A percentile compares a stretch with the other conserved stretches of the same genome.
phyloP scores from a whole-genome alignment of 2,329 filamentous ascomycete genomes.

The Byssothecium circinans region DNA sequence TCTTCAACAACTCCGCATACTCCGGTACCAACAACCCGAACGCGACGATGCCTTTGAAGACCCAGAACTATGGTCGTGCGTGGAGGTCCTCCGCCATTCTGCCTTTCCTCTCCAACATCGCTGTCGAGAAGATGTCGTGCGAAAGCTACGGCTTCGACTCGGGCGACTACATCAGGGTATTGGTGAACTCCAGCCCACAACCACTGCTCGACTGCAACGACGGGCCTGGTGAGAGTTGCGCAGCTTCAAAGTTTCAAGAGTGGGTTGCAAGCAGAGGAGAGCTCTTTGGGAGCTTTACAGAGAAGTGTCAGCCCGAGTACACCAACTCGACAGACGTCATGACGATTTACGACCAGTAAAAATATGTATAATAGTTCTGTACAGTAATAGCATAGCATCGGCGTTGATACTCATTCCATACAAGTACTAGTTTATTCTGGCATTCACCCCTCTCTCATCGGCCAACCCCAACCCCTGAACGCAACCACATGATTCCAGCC shows the following conservation, averaged over 20 bases:
- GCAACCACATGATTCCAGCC: neutral
- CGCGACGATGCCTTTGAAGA: slow-evolving; percentile 64
- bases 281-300: slow-evolving; percentile 48
- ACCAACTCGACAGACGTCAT: slow-evolving; percentile 48
- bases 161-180: slow-evolving; percentile 55
- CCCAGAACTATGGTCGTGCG: slow-evolving; percentile 63
- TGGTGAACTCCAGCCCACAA: slow-evolving; percentile 56
- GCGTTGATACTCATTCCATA: neutral
- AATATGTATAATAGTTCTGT: slow-evolving; percentile 8
- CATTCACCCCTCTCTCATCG: too few relatives aligned
- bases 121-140: slow-evolving; percentile 67
- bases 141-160: slow-evolving; percentile 57
- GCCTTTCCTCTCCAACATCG: slow-evolving; percentile 67
- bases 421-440: too few relatives aligned
- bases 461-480: too few relatives aligned
- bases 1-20: slow-evolving; percentile 69
- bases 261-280: slow-evolving; percentile 49
- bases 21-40: slow-evolving; percentile 58
- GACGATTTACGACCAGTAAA: slow-evolving; percentile 32
- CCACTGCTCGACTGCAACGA: slow-evolving; percentile 52
- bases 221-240: slow-evolving; percentile 56
- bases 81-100: slow-evolving; percentile 66
- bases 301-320: slow-evolving; percentile 48
- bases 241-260: slow-evolving; percentile 45
- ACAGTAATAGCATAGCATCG: neutral